Evolutionary conservation across 179 eudicot species (phyloP).

Genomic region (Beta macrorhiza): DNA sequence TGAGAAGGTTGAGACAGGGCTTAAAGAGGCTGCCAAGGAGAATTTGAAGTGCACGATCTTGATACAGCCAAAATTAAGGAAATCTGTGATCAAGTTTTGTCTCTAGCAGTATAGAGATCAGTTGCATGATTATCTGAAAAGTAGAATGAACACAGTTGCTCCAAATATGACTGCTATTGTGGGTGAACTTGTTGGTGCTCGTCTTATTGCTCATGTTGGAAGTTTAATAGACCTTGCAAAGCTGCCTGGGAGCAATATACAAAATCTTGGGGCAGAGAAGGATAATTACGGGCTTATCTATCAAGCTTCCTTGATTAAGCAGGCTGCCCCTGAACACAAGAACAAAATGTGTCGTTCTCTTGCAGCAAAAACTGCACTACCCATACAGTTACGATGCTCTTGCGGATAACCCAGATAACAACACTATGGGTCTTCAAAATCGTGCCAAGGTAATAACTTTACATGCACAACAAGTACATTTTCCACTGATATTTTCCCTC

Average conservation of each 20-base stretch:
- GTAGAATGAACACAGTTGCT: slow-evolving; percentile 93
- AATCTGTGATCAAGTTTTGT: slow-evolving; percentile 85
- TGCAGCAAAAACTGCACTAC: slow-evolving; percentile 83
- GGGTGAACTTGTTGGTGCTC: slow-evolving; percentile 97
- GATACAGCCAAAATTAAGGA: slow-evolving; percentile 83
- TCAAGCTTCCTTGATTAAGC: slow-evolving; percentile 74
- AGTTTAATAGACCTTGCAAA: slow-evolving; percentile 90
- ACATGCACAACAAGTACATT: not conserved
- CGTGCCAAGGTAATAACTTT: slow-evolving; percentile 52
- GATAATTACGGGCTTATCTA: slow-evolving; percentile 13
- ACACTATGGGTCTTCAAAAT: slow-evolving; percentile 82
- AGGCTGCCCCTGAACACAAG: slow-evolving; percentile 88
- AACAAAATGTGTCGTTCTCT: slow-evolving; percentile 91
- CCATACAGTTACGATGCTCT: slow-evolving; percentile 88
- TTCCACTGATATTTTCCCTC: not conserved
- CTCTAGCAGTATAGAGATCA: slow-evolving; percentile 90
- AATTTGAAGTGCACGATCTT: slow-evolving; percentile 89
- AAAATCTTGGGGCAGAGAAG: slow-evolving; percentile 97
- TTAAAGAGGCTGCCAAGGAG: slow-evolving; percentile 91
- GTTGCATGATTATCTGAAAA: slow-evolving; percentile 79
- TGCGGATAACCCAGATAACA: slow-evolving; percentile 65
- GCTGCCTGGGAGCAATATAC: slow-evolving; percentile 97
- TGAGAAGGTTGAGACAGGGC: slow-evolving; percentile 77
- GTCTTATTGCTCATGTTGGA: slow-evolving; percentile 92
- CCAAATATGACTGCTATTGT: slow-evolving; percentile 93